Base-by-base conservation (phyloP, 352 stramenopile genomes). In the Pythium dissotocum region DNA sequence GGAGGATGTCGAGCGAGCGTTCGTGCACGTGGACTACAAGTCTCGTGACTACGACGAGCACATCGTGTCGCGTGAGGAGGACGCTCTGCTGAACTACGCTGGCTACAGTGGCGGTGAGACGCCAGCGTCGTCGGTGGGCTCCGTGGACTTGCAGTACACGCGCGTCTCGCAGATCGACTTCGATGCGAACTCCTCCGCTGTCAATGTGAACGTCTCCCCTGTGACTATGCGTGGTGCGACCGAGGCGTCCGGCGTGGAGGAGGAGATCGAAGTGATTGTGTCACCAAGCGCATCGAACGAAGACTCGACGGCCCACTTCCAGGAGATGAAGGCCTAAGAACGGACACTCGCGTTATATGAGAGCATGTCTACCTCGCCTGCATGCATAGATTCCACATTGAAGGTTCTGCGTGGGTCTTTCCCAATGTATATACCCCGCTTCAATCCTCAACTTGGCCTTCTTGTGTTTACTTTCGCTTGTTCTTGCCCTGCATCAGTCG, bases 21-120 rank as follows among this genome's bases (percentile, higher is more conserved):
- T 98, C 77, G 91, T 98, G 10, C 91, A 98, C 65, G 91, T 97
- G 65, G 91, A 97, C 76, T 97, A 97, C 77, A 83, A 97, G 71
- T 72, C 74, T 16, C 83, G 85, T 46, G 83, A 90, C 63, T 91
- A 93, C 59, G 81, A 92, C 44, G 86, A 94, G 66, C 86, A 93
- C 70, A 74, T 89, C 18, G 83, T 89, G 21, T 89, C 81, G 14
- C 77, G 70, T 40, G 80, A 88, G 49, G 69, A 85, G 53, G 79
- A 88, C 58, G 79, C 83, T 10, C 51, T 90, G 66, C 63, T 88
- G 4, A 73, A 52, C 30, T 72, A 72, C 40, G 60, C 66, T 24
- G 66, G 66, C 8, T 68, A 65, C 54, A 68, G 61, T 26, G 61
- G 55, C 49, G 60, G 67, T 21, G 67, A 73, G 56, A 73, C 67